Evolutionary conservation across 108 stramenopile species (phyloP), one percentile per base, ranked within the genome.

Genomic region (Chaetoceros muelleri): DNA sequence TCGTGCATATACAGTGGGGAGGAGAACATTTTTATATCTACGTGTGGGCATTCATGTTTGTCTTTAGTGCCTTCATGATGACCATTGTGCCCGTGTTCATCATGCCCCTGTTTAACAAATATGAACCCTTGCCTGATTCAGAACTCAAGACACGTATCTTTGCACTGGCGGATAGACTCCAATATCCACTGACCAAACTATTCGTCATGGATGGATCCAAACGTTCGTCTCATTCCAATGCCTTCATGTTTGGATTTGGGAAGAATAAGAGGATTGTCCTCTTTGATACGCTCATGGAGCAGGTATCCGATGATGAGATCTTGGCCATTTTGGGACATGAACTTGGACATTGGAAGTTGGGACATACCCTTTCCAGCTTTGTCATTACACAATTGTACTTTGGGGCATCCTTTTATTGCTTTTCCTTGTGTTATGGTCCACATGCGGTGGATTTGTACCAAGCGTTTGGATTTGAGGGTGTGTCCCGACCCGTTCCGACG

Each of bases 31-130:
- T 99, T 60, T 97, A 93, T 66, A 46, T 96, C 30, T 99, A 96
- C 64, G 81, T 97, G 21, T 98, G 95, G 94, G 93, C 62, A 13
- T 93, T 98, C 62, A 74, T 94, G 58, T 90, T 94, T 76, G 52
- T 61, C 44, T 85, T 98, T 58, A 78, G 80, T 2, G 55, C 95
- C 19, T 59, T 96, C 46, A 90, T 96, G 94, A 82, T 96, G 79
- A 96, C 94, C 0, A 69, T 98, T 54, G 84, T 82, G 23, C 99
- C 99, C 0, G 88, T 85, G 25, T 48, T 96, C 50, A 97, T 99
- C 68, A 94, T 95, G 92, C 99, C 99, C 0, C 57, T 98, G 44
- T 99, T 98, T 64, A 98, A 99, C 78, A 96, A 90, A 79, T 98
- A 95, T 68, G 89, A 95, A 48, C 87, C 93, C 24, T 70, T 99